A percentile compares a stretch with the other conserved stretches of the same genome.
phyloP scores from a whole-genome alignment of 192 early-diverging fungal species.

The Coemansia sp. region DNA sequence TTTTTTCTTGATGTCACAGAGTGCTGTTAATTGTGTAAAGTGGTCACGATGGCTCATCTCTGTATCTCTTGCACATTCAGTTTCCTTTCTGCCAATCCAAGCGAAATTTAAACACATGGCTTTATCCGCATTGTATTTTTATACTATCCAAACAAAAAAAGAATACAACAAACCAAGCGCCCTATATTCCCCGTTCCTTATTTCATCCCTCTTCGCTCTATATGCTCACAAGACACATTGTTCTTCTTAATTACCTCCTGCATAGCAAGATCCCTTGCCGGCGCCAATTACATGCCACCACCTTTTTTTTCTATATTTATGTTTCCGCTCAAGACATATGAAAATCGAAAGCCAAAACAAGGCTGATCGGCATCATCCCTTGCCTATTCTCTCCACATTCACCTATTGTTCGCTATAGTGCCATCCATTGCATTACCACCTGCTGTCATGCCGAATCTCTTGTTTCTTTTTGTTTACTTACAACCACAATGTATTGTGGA shows the following conservation, averaged over 20 bases:
- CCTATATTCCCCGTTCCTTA: too few relatives aligned
- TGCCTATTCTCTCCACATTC: neutral
- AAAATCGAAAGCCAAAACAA: neutral
- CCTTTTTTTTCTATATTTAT: neutral
- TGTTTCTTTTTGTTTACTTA: neutral
- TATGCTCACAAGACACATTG: conserved; percentile 1
- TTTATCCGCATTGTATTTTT: neutral
- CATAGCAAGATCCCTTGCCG: conserved; percentile 7
- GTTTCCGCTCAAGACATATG: neutral
- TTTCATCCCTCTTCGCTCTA: neutral
- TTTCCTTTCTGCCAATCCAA: neutral
- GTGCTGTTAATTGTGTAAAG: conserved; percentile 1
- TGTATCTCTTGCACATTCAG: neutral
- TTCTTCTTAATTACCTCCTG: neutral
- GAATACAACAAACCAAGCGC: too few relatives aligned
- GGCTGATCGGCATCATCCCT: neutral
- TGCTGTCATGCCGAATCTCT: neutral
- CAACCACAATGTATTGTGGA: neutral
- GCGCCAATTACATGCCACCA: neutral
- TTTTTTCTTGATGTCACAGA: neutral
- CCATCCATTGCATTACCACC: neutral
- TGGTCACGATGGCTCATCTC: neutral
- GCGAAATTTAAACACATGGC: neutral
- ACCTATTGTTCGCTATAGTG: neutral
- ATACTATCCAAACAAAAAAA: neutral